Evolutionary conservation across 2,329 filamentous ascomycete species (phyloP), one percentile per base, ranked within the genome.

Genomic region (Verruconis gallopava): DNA sequence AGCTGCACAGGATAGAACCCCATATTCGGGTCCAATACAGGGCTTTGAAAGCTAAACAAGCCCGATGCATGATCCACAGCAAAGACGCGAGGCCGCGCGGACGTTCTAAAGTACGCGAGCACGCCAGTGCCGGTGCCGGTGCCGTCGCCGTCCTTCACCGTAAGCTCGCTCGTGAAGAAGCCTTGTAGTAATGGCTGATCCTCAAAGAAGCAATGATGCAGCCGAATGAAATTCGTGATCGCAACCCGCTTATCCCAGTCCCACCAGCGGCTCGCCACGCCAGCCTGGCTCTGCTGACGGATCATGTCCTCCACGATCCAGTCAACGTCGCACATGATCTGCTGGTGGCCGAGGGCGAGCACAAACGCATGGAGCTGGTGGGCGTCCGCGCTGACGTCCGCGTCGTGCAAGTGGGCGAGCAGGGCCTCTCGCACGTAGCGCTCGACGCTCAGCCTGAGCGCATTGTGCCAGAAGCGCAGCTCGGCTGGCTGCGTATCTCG

Each of bases 381-480:
- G 15, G 22, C n/a, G 14, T 11, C 3, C 37, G 28, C 13, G 2
- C 6, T 14, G 6, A 38, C 17, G 4, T 21, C 13, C 18, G 13
- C 22, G 18, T 21, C 22, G 12, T 17, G 17, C 18, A 38, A 21
- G 13, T 38, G 21, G 11, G 12, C 20, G 21, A 48, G 42, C 19
- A 58, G 22, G n/a, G 38, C 37, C 9, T 51, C 39, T 14, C 48
- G 37, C 15, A 59, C 38, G 13, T 47, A 45, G 5, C 41, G 45
- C 17, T 50, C 49, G 12, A 60, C 40, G 12, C 50, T 48, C 12
- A 44, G 28, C 21, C 47, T 45, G 34, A 60, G 51, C 14, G 53
- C 37, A 2, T 45, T 45, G 30, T 61, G 55, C 59, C 58, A 62
- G 21, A 51, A 47, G 2, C 38, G 21, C 33, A 62, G 43, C 42